Evolutionary conservation across 2,329 filamentous ascomycete species (phyloP).

Genomic region (Aspergillus floridensis): DNA sequence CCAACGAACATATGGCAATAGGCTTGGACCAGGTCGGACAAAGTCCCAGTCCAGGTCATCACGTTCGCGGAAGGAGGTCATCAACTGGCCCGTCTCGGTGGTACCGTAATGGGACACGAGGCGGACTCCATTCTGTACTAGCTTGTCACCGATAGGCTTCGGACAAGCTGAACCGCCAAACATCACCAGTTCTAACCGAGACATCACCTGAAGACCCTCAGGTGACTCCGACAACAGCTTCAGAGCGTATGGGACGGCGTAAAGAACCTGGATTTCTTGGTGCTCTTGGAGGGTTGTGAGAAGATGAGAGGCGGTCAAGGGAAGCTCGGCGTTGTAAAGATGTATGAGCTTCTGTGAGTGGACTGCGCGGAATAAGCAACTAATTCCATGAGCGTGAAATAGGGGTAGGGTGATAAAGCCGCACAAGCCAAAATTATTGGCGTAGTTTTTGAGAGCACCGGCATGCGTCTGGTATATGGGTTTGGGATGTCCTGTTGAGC

Average conservation of each 20-base stretch:
- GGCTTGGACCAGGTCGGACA: slow-evolving; percentile 44
- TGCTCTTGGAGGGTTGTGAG: slow-evolving; percentile 39
- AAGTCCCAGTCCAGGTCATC: slow-evolving; percentile 62
- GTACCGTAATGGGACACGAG: slow-evolving; percentile 58
- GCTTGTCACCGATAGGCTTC: slow-evolving; percentile 56
- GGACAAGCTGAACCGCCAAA: slow-evolving; percentile 59
- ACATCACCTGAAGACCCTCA: slow-evolving; percentile 51
- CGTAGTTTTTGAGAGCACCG: slow-evolving; percentile 50
- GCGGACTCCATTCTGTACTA: slow-evolving; percentile 55
- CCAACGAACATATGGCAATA: slow-evolving; percentile 44
- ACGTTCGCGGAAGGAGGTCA: slow-evolving; percentile 57
- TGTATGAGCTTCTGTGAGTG: slow-evolving; percentile 51
- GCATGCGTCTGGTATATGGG: slow-evolving; percentile 59
- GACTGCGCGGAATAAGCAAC: slow-evolving; percentile 54
- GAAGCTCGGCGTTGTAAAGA: slow-evolving; percentile 56
- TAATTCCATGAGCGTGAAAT: slow-evolving; percentile 60
- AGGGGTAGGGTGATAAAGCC: slow-evolving; percentile 57
- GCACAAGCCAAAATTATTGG: slow-evolving; percentile 45
- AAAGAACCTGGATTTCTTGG: slow-evolving; percentile 53
- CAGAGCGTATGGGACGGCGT: slow-evolving; percentile 62
- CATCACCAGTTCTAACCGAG: slow-evolving; percentile 51
- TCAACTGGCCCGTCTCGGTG: slow-evolving; percentile 61
- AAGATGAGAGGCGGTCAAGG: slow-evolving; percentile 47
- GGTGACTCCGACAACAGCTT: slow-evolving; percentile 61
- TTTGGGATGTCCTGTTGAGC: slow-evolving; percentile 62